These are phyloP conservation scores for Diplodia sapinea DNA, from an alignment of 2,329 filamentous ascomycete species.

Conservation along the genomic window DNA sequence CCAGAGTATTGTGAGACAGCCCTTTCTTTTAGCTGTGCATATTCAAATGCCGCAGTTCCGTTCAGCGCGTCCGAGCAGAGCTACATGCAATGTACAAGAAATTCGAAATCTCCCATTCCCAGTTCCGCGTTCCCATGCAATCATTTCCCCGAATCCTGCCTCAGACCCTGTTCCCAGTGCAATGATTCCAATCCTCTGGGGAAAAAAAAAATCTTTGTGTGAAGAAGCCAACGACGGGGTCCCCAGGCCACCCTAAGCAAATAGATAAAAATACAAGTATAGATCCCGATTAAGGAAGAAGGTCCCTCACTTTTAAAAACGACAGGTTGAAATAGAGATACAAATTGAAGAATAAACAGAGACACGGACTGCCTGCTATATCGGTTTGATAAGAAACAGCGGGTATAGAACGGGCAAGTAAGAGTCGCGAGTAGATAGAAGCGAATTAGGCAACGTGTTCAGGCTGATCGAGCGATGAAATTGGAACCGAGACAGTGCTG, in stretches of 20 bases:
- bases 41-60: not conserved
- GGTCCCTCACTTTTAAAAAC: not conserved
- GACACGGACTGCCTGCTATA: constrained; percentile 8
- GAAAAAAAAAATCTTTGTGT: not conserved
- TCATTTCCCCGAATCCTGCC: not conserved
- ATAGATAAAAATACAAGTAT: not conserved
- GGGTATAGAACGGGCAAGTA: constrained; percentile 19
- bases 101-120: not conserved
- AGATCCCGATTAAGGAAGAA: not conserved
- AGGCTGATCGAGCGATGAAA: not conserved
- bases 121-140: not conserved
- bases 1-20: not conserved
- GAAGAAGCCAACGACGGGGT: not conserved
- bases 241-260: not conserved
- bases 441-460: constrained; percentile 2
- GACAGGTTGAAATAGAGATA: not conserved
- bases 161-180: not conserved
- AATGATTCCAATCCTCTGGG: not conserved
- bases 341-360: constrained; percentile 6
- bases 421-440: constrained; percentile 4
- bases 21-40: not conserved
- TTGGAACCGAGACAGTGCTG: not conserved
- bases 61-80: not conserved
- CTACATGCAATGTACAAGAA: not conserved
- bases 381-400: constrained; percentile 3